Conservation (phyloP, 306 rosid species). For the Sechiopsis laciniata region DNA sequence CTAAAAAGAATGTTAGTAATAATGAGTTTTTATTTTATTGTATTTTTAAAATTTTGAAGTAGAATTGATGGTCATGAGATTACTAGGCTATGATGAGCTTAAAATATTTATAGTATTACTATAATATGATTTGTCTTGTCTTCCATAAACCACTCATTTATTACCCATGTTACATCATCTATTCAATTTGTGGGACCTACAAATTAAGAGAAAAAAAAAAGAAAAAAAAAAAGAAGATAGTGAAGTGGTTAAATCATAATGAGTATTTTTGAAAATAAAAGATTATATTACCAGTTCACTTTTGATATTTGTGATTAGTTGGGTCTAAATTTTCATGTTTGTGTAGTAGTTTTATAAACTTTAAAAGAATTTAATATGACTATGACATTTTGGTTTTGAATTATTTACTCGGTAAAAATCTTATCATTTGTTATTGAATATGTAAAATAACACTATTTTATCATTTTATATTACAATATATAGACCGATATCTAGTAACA, state of each 20-base stretch:
- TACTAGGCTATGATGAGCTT: constrained; percentile 13
- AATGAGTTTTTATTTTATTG: too few species aligned
- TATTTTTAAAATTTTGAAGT: too few species aligned
- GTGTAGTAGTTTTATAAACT: too few species aligned
- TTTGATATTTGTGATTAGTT: too few species aligned
- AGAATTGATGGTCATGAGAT: not conserved
- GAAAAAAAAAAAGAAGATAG: not conserved
- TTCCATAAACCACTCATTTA: not conserved
- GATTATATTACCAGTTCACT: not conserved
- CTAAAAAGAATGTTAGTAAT: not conserved
- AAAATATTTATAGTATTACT: not conserved
- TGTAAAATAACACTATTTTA: too few species aligned
- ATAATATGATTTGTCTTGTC: not conserved
- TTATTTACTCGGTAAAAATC: too few species aligned
- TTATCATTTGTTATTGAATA: too few species aligned
- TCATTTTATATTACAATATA: too few species aligned
- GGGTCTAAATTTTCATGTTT: too few species aligned
- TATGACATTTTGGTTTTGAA: too few species aligned
- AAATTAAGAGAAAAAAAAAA: not conserved
- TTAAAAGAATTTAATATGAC: too few species aligned
- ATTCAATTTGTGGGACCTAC: not conserved
- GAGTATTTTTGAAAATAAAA: not conserved
- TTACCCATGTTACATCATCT: constrained; percentile 5
- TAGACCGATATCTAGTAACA: too few species aligned
- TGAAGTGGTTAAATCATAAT: not conserved